Percentiles rank a stretch among this genome's conserved stretches.
Conservation (phyloP, 768 basidiomycete species). For the Fomitopsis pulvina region DNA sequence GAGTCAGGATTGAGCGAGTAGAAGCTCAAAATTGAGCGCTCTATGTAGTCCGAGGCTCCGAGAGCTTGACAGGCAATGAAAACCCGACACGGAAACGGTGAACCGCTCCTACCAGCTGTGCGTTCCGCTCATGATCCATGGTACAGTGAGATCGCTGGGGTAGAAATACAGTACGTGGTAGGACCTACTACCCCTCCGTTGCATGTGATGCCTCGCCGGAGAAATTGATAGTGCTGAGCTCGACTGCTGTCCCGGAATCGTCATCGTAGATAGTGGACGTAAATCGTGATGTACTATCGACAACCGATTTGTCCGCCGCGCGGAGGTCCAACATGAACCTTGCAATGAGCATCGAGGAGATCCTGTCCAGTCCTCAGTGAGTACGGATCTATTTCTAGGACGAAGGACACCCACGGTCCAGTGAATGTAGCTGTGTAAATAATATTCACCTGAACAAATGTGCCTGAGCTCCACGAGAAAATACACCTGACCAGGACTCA, state of each 20-base stretch:
- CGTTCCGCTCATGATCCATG: no score
- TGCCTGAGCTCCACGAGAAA: neutral
- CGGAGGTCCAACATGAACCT: neutral
- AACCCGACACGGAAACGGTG: no score
- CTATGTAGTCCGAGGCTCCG: no score
- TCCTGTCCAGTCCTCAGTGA: neutral
- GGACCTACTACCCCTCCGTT: neutral
- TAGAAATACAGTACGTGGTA: no score
- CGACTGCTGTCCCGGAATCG: neutral
- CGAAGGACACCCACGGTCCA: neutral
- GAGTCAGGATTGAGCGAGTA: no score
- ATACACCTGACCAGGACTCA: neutral
- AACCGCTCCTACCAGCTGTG: no score
- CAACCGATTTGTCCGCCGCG: neutral
- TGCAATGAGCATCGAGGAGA: neutral
- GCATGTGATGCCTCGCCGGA: neutral
- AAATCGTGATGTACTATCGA: no score
- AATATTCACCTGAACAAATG: neutral
- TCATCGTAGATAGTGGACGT: neutral
- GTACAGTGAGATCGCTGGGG: no score
- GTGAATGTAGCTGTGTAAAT: neutral
- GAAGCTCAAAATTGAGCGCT: no score
- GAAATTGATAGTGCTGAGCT: neutral
- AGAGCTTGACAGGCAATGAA: no score
- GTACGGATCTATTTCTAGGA: no score